These are phyloP conservation scores for Boletus rubescentipes DNA, from an alignment of 768 basidiomycete species.

Conservation along the genomic window DNA sequence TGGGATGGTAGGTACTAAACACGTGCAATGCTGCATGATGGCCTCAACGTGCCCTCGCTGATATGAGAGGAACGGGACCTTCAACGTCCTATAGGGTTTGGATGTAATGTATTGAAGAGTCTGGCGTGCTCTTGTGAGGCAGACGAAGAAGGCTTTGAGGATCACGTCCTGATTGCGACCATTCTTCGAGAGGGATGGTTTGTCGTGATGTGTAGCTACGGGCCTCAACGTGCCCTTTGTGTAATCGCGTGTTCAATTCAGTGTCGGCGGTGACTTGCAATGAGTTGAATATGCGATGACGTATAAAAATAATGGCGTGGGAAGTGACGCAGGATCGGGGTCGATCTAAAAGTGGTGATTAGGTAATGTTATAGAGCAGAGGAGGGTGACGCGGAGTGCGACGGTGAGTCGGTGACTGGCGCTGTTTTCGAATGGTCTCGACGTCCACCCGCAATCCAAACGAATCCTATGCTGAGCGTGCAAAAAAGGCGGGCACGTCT, in stretches of 20 bases:
- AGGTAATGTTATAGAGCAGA: constrained; percentile 11
- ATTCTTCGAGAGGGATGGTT: constrained; percentile 7
- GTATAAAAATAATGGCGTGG: constrained; percentile 10
- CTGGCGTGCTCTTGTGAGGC: constrained; percentile 42
- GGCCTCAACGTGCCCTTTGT: constrained; percentile 39
- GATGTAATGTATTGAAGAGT: constrained; percentile 53
- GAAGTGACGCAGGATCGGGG: constrained; percentile 11
- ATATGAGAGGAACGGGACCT: constrained; percentile 57
- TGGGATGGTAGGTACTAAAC: constrained; percentile 30
- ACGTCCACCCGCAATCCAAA: constrained; percentile 35
- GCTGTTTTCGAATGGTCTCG: constrained; percentile 31
- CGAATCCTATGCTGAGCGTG: constrained; percentile 59
- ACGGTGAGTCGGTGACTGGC: constrained; percentile 25
- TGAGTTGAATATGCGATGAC: not conserved
- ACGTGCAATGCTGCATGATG: constrained; percentile 37
- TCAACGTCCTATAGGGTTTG: constrained; percentile 56
- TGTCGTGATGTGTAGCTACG: constrained; percentile 17
- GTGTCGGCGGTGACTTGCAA: too few relatives aligned
- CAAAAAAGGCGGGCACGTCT: constrained; percentile 41
- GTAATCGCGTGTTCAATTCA: not conserved
- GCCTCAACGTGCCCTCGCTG: constrained; percentile 81
- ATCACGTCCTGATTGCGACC: constrained; percentile 16
- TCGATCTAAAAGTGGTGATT: constrained; percentile 16
- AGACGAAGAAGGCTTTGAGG: constrained; percentile 14
- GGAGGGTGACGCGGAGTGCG: constrained; percentile 21